These are phyloP conservation scores for Tagetes patula DNA, from an alignment of 129 eudicot species.

Conservation along the genomic window DNA sequence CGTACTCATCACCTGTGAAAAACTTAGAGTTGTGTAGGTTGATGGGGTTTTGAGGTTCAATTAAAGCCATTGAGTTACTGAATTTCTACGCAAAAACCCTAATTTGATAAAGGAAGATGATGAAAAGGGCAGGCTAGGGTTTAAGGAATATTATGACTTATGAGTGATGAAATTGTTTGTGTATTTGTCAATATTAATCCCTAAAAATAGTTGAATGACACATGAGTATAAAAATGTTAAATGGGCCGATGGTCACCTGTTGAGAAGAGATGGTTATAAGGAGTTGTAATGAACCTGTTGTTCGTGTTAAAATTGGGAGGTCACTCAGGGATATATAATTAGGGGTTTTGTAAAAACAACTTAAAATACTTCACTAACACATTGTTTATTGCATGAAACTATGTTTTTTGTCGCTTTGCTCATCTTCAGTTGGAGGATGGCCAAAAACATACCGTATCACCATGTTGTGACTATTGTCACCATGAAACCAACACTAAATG, in stretches of 20 bases:
- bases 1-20: slow-evolving; percentile 49
- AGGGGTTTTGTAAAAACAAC: too few species aligned
- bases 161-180: neutral
- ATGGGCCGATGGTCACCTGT: neutral
- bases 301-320: too few species aligned
- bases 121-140: slow-evolving; percentile 35
- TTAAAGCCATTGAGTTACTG: slow-evolving; percentile 33
- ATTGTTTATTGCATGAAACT: too few species aligned
- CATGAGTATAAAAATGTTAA: neutral
- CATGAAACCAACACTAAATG: too few species aligned
- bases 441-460: too few species aligned
- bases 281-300: too few species aligned
- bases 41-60: slow-evolving; percentile 26
- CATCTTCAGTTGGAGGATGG: too few species aligned
- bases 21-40: slow-evolving; percentile 25
- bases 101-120: slow-evolving; percentile 13
- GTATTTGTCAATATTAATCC: slow-evolving; percentile 1
- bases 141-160: neutral
- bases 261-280: too few species aligned
- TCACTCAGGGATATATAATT: too few species aligned
- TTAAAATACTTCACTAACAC: too few species aligned
- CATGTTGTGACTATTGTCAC: too few species aligned
- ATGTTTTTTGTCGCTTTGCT: too few species aligned
- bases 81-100: slow-evolving; percentile 42
- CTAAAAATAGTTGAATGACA: slow-evolving; percentile 5